Conservation (phyloP, 2,329 filamentous ascomycete genomes). For the Penicillium frequentans region DNA sequence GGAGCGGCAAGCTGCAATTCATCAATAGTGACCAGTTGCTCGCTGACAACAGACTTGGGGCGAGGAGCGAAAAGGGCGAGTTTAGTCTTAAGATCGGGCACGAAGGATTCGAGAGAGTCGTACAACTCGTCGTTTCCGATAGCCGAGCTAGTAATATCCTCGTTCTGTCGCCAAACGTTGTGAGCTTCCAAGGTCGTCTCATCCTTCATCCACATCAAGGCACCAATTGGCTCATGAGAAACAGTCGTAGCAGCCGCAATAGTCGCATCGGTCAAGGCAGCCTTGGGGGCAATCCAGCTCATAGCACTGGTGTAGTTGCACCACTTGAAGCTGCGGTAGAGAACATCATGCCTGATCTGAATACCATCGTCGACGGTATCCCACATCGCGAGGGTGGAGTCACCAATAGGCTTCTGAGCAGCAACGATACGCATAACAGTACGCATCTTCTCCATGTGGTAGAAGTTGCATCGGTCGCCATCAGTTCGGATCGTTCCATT, state of each 20-base stretch:
- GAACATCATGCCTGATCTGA: neutral
- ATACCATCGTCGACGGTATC: neutral
- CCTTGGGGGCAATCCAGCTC: conserved; percentile 1
- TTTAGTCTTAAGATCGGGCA: neutral
- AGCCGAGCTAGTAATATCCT: neutral
- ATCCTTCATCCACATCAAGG: conserved; percentile 6
- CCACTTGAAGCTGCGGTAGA: conserved; percentile 3
- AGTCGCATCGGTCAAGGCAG: neutral
- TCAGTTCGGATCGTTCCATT: neutral
- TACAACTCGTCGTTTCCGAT: neutral
- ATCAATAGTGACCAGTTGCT: neutral
- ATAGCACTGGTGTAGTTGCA: conserved; percentile 2
- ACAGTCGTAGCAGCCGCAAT: neutral
- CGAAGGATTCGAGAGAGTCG: neutral
- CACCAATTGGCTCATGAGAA: neutral
- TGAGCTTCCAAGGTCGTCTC: neutral
- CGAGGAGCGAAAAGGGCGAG: neutral
- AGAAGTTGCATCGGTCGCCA: conserved; percentile 1
- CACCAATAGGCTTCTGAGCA: conserved; percentile 1
- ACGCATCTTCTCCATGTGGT: conserved; percentile 1
- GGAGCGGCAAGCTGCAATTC: neutral
- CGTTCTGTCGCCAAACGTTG: neutral
- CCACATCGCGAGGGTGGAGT: conserved; percentile 2
- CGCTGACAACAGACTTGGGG: neutral
- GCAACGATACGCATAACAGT: neutral